Evolutionary conservation across 2,329 filamentous ascomycete genomes (phyloP).

Genomic region (Fusarium denticulatum): DNA sequence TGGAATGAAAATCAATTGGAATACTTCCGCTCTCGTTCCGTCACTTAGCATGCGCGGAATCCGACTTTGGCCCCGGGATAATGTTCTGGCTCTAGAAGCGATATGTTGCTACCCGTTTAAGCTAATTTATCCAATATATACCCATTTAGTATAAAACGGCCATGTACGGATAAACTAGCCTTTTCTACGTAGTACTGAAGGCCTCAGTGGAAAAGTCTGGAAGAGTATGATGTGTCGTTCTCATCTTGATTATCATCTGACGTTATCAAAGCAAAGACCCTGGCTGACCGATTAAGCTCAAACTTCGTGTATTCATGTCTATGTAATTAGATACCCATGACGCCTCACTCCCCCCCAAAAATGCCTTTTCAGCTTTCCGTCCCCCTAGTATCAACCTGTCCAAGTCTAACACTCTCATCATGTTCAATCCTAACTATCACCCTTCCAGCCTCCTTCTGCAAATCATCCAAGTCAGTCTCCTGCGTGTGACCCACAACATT

Average conservation of each 20-base stretch:
- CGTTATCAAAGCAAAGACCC: rapidly evolving
- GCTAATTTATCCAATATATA: too few species aligned
- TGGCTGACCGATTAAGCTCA: rapidly evolving
- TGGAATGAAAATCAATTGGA: neutral
- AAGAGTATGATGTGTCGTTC: neutral
- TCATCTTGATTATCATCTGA: rapidly evolving
- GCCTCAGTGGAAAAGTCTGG: too few species aligned
- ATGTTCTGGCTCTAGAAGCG: too few species aligned
- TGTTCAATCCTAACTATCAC: neutral
- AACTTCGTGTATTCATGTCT: rapidly evolving
- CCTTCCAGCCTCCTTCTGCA: neutral
- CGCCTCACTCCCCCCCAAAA: rapidly evolving
- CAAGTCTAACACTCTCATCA: neutral
- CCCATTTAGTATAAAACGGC: too few species aligned
- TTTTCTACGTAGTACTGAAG: too few species aligned
- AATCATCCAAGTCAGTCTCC: neutral
- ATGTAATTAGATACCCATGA: rapidly evolving
- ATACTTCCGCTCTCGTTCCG: neutral
- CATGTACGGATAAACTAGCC: too few species aligned
- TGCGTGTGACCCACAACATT: neutral
- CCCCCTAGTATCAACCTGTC: neutral
- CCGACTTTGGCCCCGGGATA: too few species aligned
- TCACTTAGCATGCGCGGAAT: too few species aligned
- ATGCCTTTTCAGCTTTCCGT: neutral
- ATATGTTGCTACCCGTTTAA: too few species aligned